phyloP scores from a whole-genome alignment of 345 rosid species.

The Bretschneidera sinensis region DNA sequence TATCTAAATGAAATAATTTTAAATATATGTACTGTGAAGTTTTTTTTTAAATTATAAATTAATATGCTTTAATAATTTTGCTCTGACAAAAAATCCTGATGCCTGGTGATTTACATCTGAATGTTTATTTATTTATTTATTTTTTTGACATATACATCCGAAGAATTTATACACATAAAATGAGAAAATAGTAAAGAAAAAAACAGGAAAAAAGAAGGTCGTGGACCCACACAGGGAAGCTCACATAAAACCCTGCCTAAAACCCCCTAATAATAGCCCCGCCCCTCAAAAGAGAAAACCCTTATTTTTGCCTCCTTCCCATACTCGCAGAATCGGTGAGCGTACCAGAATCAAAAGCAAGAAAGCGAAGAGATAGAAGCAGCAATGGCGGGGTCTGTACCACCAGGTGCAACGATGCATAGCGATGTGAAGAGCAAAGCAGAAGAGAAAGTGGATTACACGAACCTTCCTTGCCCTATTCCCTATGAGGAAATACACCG shows the following conservation, averaged over 20 bases:
- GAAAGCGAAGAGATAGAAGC: slow-evolving; percentile 12
- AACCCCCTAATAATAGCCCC: not conserved
- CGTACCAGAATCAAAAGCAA: not conserved
- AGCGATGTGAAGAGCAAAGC: slow-evolving; percentile 29
- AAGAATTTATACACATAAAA: no score
- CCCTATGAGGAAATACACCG: slow-evolving; percentile 93
- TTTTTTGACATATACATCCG: no score
- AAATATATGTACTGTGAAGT: no score
- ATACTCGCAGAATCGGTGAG: not conserved
- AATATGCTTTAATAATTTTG: no score
- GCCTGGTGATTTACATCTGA: no score
- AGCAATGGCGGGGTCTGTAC: slow-evolving; percentile 54
- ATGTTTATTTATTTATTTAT: no score
- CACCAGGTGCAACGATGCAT: slow-evolving; percentile 30
- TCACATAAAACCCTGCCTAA: not conserved
- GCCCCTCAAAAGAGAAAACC: not conserved
- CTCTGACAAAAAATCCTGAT: no score
- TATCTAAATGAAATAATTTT: no score
- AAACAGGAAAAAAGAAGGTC: not conserved
- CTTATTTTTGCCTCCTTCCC: not conserved
- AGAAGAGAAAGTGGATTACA: slow-evolving; percentile 62
- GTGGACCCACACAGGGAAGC: not conserved
- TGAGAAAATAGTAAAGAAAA: no score
- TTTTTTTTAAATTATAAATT: no score
- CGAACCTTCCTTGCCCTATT: slow-evolving; percentile 80